phyloP scores from a whole-genome alignment of 2,329 filamentous ascomycete species.

The Emmonsia crescens region DNA sequence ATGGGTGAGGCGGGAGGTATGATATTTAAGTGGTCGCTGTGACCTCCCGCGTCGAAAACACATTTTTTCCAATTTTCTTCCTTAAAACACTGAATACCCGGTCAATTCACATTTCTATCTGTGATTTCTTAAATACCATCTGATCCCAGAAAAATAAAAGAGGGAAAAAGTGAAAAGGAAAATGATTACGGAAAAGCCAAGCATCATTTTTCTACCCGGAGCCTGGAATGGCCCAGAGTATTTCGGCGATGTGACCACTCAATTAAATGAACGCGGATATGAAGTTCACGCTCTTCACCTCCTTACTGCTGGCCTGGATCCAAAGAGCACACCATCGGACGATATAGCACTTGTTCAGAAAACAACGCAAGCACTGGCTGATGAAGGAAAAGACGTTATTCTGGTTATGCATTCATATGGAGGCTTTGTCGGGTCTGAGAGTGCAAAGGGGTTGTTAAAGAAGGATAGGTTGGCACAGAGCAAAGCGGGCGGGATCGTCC shows the following conservation, averaged over 20 bases:
- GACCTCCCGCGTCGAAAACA: not conserved
- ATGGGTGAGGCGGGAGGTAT: not conserved
- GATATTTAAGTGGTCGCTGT: not conserved
- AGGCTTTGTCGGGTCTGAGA: conserved; percentile 23
- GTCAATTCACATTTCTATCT: not conserved
- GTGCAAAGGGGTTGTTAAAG: conserved; percentile 19
- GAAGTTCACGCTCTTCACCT: conserved; percentile 19
- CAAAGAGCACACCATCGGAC: conserved; percentile 21
- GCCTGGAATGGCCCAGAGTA: conserved; percentile 22
- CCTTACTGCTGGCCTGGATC: conserved; percentile 18
- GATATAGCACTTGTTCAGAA: conserved; percentile 23
- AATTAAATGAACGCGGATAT: conserved; percentile 24
- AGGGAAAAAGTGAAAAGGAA: not conserved
- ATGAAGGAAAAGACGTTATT: conserved; percentile 25
- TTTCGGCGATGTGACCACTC: conserved; percentile 18
- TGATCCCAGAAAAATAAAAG: not conserved
- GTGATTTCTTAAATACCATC: not conserved
- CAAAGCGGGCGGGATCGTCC: conserved; percentile 23
- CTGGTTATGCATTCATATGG: conserved; percentile 28
- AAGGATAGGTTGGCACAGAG: conserved; percentile 19
- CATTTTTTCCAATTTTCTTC: not conserved
- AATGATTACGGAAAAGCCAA: conserved; percentile 17
- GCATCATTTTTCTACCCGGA: conserved; percentile 28
- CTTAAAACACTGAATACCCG: not conserved
- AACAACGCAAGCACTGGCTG: conserved; percentile 16